These are phyloP conservation scores for Nicotiana undulata DNA, from an alignment of 257 asterid genomes.

Conservation along the genomic window DNA sequence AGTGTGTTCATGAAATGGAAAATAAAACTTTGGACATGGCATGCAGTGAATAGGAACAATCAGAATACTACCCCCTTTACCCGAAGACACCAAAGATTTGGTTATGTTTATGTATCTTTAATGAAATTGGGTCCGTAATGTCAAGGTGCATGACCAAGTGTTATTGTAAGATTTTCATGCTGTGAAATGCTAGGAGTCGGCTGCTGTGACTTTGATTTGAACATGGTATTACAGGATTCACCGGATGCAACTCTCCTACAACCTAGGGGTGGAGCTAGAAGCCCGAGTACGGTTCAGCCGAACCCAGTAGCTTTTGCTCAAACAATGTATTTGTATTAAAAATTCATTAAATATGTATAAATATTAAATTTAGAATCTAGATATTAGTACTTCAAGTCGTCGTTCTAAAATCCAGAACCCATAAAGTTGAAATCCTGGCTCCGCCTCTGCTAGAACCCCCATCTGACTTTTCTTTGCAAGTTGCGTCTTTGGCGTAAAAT, in stretches of 20 bases:
- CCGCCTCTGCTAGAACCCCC: neutral
- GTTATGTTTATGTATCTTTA: neutral
- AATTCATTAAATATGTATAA: too few species aligned
- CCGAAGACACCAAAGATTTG: neutral
- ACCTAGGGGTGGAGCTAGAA: too few species aligned
- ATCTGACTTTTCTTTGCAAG: neutral
- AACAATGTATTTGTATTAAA: too few species aligned
- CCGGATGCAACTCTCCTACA: neutral
- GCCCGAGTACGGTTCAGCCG: too few species aligned
- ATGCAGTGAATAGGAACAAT: neutral
- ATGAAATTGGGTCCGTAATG: neutral
- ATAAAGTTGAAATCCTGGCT: too few species aligned
- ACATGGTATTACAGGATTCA: neutral
- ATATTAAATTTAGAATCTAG: too few species aligned
- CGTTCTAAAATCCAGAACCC: too few species aligned
- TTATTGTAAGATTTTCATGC: neutral
- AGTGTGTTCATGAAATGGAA: neutral
- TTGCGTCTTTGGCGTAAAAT: neutral
- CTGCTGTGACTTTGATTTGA: neutral
- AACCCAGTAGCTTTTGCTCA: too few species aligned
- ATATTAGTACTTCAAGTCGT: too few species aligned
- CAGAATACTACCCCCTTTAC: neutral
- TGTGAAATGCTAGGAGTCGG: neutral
- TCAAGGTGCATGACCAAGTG: neutral
- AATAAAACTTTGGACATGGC: neutral